Percentiles rank a stretch among this genome's conserved stretches.
Evolutionary conservation across 2,329 filamentous ascomycete genomes (phyloP).

Genomic region (Berkeleyomyces basicola): DNA sequence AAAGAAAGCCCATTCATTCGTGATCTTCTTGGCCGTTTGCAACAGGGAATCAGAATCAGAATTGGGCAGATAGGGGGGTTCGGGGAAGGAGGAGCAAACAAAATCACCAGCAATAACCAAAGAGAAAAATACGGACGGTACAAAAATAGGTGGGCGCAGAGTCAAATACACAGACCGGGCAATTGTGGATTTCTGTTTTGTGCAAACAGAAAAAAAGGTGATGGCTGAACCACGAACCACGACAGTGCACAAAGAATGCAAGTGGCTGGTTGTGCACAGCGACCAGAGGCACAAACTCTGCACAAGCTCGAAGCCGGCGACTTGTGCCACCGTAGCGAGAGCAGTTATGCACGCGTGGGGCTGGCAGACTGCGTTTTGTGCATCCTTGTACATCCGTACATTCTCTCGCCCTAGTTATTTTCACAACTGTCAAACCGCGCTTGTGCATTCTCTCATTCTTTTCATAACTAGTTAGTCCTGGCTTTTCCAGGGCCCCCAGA

Average conservation of each 20-base stretch:
- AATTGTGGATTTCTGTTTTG: neutral
- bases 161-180: neutral
- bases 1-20: conserved; percentile 1
- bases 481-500: too few species aligned
- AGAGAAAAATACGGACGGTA: neutral
- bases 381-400: neutral
- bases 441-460: too few species aligned
- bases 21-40: neutral
- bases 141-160: neutral
- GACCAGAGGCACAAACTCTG: neutral
- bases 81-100: neutral
- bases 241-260: conserved; percentile 5
- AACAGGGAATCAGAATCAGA: neutral
- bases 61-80: neutral
- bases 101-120: neutral
- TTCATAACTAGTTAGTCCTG: too few species aligned
- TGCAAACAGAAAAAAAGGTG: neutral
- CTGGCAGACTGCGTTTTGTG: neutral
- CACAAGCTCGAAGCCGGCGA: neutral
- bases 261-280: conserved; percentile 8
- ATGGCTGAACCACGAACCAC: neutral
- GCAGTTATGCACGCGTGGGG: neutral
- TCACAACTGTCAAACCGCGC: neutral
- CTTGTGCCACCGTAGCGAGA: neutral
- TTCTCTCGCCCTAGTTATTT: neutral